Conservation (phyloP, 2,329 filamentous ascomycete species). For the Sphaerulina populicola region DNA sequence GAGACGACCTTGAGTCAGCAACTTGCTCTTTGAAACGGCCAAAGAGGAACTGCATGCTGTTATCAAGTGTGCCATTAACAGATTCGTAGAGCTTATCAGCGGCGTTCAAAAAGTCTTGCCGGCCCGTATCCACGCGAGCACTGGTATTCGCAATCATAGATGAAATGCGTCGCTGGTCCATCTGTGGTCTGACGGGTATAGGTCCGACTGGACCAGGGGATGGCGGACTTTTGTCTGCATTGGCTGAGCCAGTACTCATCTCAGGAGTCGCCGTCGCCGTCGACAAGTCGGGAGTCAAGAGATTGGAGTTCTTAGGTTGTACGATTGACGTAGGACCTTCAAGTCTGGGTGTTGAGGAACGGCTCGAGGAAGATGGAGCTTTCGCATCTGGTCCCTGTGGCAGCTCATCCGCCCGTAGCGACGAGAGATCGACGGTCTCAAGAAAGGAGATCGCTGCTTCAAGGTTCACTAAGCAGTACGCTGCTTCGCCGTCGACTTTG, state of each 20-base stretch:
- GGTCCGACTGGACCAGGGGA: constrained; percentile 29
- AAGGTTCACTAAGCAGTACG: constrained; percentile 91
- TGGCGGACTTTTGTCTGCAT: constrained; percentile 13
- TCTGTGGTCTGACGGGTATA: constrained; percentile 34
- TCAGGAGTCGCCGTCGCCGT: constrained; percentile 20
- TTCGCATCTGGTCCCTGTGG: constrained; percentile 58
- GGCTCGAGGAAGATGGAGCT: constrained; percentile 32
- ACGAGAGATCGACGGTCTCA: constrained; percentile 89
- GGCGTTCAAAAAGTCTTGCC: constrained; percentile 58
- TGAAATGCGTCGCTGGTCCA: constrained; percentile 69
- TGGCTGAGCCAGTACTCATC: constrained; percentile 16
- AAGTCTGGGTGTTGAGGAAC: constrained; percentile 42
- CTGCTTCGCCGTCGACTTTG: constrained; percentile 86
- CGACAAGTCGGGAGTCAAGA: constrained; percentile 32
- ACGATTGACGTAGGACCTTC: constrained; percentile 33
- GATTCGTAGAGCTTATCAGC: constrained; percentile 89
- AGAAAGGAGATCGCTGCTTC: constrained; percentile 92
- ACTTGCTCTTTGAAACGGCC: constrained; percentile 71
- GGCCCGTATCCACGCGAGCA: constrained; percentile 73
- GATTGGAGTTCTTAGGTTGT: constrained; percentile 24
- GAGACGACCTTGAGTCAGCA: constrained; percentile 41
- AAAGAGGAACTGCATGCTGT: constrained; percentile 87
- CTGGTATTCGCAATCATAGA: constrained; percentile 79
- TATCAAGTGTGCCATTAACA: constrained; percentile 81
- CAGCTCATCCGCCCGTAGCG: constrained; percentile 67